Evolutionary conservation across 164 flowering plant species (phyloP).

Genomic region (Umbellularia californica): DNA sequence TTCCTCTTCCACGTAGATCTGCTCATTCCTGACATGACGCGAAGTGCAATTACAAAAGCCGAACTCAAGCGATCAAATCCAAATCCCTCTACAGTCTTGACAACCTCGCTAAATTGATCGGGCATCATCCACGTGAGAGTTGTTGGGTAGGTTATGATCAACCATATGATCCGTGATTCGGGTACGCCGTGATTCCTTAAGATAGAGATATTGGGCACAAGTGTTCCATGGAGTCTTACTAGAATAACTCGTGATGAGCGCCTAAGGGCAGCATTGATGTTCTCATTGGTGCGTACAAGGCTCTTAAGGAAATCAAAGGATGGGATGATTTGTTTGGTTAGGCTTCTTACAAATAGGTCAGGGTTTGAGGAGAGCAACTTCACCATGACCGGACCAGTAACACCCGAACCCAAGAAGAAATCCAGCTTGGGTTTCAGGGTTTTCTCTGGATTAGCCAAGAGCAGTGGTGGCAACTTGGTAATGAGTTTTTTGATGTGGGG

Average conservation of each 20-base stretch:
- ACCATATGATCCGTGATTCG: neutral
- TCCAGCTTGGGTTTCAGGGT: constrained; percentile 2
- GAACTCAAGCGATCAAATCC: neutral
- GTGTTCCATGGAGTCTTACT: neutral
- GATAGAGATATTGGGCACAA: neutral
- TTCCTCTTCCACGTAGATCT: neutral
- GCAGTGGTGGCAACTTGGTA: neutral
- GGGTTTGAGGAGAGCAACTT: neutral
- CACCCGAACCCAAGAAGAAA: neutral
- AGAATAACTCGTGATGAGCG: neutral
- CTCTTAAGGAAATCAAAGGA: neutral
- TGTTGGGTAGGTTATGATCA: neutral
- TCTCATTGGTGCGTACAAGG: neutral
- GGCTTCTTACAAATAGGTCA: neutral
- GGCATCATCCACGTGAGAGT: neutral
- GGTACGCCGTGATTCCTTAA: constrained; percentile 1
- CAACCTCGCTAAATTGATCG: neutral
- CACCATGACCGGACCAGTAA: neutral
- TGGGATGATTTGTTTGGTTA: neutral
- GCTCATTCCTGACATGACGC: neutral
- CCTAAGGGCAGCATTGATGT: neutral
- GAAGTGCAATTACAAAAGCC: neutral
- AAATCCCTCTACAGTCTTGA: neutral
- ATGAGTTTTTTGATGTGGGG: neutral
- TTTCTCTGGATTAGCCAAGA: neutral